These are phyloP conservation scores for Aspergillus fijiensis DNA, from an alignment of 2,329 filamentous ascomycete species.

Conservation along the genomic window DNA sequence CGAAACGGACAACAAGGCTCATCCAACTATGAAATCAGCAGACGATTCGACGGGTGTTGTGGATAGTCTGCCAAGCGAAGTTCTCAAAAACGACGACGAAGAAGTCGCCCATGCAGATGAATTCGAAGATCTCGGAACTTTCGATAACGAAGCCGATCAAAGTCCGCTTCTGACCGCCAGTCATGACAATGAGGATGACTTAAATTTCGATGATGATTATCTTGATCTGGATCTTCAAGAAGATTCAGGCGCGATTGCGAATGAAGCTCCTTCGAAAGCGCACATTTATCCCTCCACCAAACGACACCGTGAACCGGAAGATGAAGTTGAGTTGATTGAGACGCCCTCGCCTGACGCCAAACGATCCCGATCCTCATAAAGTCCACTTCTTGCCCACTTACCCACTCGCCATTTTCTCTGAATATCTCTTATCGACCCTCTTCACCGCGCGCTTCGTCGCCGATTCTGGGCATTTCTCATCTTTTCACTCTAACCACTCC, in stretches of 20 bases:
- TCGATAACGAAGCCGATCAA: conserved; percentile 20
- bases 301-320: conserved; percentile 37
- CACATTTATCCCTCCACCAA: conserved; percentile 30
- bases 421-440: neutral
- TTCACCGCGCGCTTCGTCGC: neutral
- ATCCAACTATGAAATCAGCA: conserved; percentile 19
- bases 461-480: neutral
- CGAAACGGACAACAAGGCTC: conserved; percentile 13
- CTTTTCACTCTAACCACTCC: conserved; percentile 5
- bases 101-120: conserved; percentile 13
- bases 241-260: conserved; percentile 21
- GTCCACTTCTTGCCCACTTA: conserved; percentile 13
- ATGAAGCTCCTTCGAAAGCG: conserved; percentile 22
- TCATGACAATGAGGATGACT: conserved; percentile 24
- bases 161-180: conserved; percentile 8
- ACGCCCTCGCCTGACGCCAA: conserved; percentile 47
- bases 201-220: conserved; percentile 36
- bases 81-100: conserved; percentile 11
- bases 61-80: conserved; percentile 30
- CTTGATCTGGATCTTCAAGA: conserved; percentile 35
- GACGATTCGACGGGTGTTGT: conserved; percentile 35
- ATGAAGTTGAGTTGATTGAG: conserved; percentile 32
- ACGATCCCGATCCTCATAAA: conserved; percentile 51
- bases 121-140: conserved; percentile 16
- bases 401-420: conserved; percentile 4